These are phyloP conservation scores for Gomphus bonarii DNA, from an alignment of 1,284 basidiomycete species.

Conservation along the genomic window DNA sequence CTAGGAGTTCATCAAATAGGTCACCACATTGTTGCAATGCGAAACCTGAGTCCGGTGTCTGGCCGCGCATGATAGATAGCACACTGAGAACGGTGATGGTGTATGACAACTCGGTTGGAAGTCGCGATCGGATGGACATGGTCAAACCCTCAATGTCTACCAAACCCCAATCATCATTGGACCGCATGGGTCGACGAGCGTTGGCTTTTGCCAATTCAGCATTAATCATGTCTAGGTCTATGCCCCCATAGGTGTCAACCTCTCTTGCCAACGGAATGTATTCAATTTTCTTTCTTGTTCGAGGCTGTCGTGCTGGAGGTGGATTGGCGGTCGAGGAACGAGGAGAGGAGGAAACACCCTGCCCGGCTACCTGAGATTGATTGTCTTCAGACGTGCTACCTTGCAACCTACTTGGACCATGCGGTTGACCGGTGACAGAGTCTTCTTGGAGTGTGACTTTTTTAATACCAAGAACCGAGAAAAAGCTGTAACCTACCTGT, in stretches of 20 bases:
- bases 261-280: conserved; percentile 79
- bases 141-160: conserved; percentile 86
- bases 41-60: conserved; percentile 51
- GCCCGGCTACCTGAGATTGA: neutral
- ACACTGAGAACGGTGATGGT: conserved; percentile 85
- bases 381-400: neutral
- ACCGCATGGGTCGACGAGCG: conserved; percentile 49
- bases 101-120: conserved; percentile 81
- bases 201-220: conserved; percentile 43
- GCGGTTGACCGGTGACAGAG: neutral
- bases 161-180: conserved; percentile 71
- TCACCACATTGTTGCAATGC: conserved; percentile 72
- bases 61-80: conserved; percentile 66
- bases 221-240: conserved; percentile 69
- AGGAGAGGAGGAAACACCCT: neutral
- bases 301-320: conserved; percentile 19
- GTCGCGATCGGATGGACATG: conserved; percentile 81
- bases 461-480: neutral
- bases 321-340: conserved; percentile 10
- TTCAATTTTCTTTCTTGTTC: conserved; percentile 75
- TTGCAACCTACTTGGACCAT: neutral
- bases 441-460: neutral
- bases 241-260: conserved; percentile 74
- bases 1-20: conserved; percentile 79
- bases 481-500: conserved; percentile 37